Evolutionary conservation across 2,329 filamentous ascomycete species (phyloP), one percentile per base, ranked within the genome.

Genomic region (Polytolypa hystricis): DNA sequence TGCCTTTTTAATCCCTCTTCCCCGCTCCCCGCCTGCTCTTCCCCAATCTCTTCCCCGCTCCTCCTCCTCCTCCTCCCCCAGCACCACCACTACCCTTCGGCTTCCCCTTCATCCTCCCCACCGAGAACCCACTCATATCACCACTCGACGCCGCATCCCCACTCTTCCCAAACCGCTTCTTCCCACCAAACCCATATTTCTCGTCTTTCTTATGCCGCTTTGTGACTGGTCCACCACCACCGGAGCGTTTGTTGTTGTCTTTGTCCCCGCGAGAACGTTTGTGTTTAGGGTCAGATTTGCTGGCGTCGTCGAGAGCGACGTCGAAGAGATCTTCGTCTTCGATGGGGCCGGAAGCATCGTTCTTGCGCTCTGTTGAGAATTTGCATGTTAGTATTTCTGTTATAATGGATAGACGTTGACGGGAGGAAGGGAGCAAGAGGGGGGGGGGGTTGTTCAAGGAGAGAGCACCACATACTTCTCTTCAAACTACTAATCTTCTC

Each of bases 401-500:
- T 29, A 19, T 15, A 42, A 38, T 15, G 19, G 32, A 26, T 20
- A 30, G 17, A 30, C 38, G 31, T 30, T 15, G 27, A 32, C 21
- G 37, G 30, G 26, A 16, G 10, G 31, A 8, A 33, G n/a, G n/a
- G n/a, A n/a, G n/a, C n/a, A n/a, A n/a, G n/a, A n/a, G n/a, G n/a
- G n/a, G n/a, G n/a, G n/a, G n/a, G n/a, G n/a, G n/a, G n/a, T n/a
- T n/a, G n/a, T n/a, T n/a, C n/a, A n/a, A 37, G 19, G 26, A 15
- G 19, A 20, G 28, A 17, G 33, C 11, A 32, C n/a, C 25, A 74
- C 84, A 49, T 73, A 96, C 89, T 98, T 69, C 87, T 77, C 77
- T 98, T 98, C 51, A 98, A 67, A 18, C 76, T 73, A 65, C 87
- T 86, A 55, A 98, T 95, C 73, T 95, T 95, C 50, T 96, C 91